Conservation (phyloP, 2,329 filamentous ascomycete species). For the Dactylonectria macrodidyma region DNA sequence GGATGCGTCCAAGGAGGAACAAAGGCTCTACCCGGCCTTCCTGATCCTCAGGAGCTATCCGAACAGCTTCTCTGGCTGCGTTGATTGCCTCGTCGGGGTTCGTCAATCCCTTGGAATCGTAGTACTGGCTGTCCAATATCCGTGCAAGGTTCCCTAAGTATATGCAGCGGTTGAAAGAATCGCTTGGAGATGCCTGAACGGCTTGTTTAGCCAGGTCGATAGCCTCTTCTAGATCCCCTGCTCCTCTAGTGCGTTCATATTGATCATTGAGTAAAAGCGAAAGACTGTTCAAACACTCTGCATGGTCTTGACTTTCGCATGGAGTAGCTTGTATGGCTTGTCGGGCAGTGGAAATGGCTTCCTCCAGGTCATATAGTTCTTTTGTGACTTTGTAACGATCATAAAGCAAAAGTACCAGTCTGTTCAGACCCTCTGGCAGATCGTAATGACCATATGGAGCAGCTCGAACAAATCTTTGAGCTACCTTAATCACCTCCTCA, state of each 20-base stretch:
- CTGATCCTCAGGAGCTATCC: not conserved
- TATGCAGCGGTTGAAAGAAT: not conserved
- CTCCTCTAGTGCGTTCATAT: not conserved
- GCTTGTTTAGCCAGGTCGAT: not conserved
- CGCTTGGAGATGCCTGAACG: not conserved
- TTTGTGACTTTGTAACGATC: not conserved
- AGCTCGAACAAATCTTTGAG: not conserved
- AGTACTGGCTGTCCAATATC: not conserved
- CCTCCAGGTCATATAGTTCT: too few species aligned
- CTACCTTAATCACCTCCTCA: not conserved
- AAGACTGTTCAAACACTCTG: not conserved
- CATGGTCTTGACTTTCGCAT: not conserved
- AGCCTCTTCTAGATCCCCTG: not conserved
- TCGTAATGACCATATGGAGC: not conserved
- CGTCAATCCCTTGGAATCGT: not conserved
- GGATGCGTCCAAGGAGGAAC: not conserved
- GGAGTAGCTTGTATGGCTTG: not conserved
- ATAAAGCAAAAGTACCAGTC: not conserved
- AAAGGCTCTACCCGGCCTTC: not conserved
- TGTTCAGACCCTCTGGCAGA: not conserved
- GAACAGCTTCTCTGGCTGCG: not conserved
- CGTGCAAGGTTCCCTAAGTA: not conserved
- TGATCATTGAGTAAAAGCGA: not conserved
- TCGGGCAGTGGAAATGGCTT: not conserved
- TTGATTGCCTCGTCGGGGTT: not conserved